Percentiles rank a stretch among this genome's conserved stretches.
phyloP scores from a whole-genome alignment of 495 filamentous ascomycete genomes.

The Hypomontagnella submonticulosa region DNA sequence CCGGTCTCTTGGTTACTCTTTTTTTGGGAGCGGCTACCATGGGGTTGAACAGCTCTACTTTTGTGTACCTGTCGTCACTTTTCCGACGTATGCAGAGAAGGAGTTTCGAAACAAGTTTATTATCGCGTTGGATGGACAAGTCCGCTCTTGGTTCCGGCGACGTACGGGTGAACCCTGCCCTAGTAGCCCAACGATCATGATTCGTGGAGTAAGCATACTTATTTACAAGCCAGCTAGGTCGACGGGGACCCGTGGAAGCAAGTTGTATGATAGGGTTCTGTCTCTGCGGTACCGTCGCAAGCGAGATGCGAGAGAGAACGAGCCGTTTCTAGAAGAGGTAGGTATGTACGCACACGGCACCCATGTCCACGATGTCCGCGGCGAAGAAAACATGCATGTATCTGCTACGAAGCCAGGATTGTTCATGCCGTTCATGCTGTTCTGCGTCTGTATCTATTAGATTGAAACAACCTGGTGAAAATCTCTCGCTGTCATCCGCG shows the following conservation, averaged over 20 bases:
- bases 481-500: conserved; percentile 24
- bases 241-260: conserved; percentile 19
- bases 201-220: conserved; percentile 13
- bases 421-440: conserved; percentile 24
- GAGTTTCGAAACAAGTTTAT: conserved; percentile 29
- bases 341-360: conserved; percentile 28
- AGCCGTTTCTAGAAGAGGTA: conserved; percentile 20
- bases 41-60: background rate
- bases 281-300: conserved; percentile 9
- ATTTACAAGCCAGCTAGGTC: conserved; percentile 11
- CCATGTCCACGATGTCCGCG: conserved; percentile 16
- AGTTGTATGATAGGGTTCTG: conserved; percentile 17
- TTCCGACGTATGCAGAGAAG: conserved; percentile 10
- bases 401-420: conserved; percentile 11
- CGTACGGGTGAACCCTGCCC: conserved; percentile 8
- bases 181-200: conserved; percentile 18
- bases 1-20: conserved; percentile 19
- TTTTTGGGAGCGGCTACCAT: background rate
- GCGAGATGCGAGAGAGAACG: conserved; percentile 1
- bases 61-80: background rate
- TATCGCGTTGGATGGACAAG: conserved; percentile 3
- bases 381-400: background rate
- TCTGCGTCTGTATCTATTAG: conserved; percentile 17
- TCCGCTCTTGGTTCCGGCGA: conserved; percentile 6
- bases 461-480: conserved; percentile 30